Evolutionary conservation across 2,329 filamentous ascomycete genomes (phyloP), one percentile per base, ranked within the genome.

Genomic region (Epichloe amarillans): DNA sequence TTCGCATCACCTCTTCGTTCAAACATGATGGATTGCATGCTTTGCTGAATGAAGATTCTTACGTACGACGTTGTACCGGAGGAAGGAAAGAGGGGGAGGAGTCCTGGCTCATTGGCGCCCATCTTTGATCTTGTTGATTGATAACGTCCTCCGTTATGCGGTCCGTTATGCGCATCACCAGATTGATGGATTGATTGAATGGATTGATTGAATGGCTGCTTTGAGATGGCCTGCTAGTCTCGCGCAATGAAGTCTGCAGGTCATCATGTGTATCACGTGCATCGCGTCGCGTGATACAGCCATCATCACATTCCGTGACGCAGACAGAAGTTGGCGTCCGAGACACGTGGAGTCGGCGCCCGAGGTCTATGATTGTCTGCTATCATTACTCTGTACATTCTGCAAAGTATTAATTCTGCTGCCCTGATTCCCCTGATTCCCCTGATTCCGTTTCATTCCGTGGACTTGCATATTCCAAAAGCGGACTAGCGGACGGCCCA

Each of bases 401-500:
- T 30, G 26, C 26, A 30, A 30, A 30, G 26, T 30, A 30, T 17
- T 17, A 17, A 17, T 3, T 10, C 26, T 30, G 26, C 43, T 17
- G 12, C 33, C 30, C 44, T 38, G 36, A n/a, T 41, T 41, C 39
- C 39, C 19, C 19, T 21, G 19, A 21, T 21, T 21, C 19, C 19
- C 19, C 3, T 21, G 3, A 21, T 21, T 21, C 19, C 19, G 23
- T 23, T 23, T 5, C 7, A 7, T 26, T 26, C 40, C 40, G 21
- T 19, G 19, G 40, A n/a, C 12, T 14, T 23, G 21, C 19, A 21
- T 19, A 17, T 5, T 12, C 46, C 47, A n/a, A 36, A 42, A 43
- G 6, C 30, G 47, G 47, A 36, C 39, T 49, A 49, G 47, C 39
- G 47, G 35, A 43, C 47, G 39, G 39, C 38, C 17, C 47, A 49